Percentiles rank a stretch among this genome's conserved stretches.
These are phyloP conservation scores for Lecanicillium sp. DNA, from an alignment of 2,329 filamentous ascomycete species.

Conservation along the genomic window DNA sequence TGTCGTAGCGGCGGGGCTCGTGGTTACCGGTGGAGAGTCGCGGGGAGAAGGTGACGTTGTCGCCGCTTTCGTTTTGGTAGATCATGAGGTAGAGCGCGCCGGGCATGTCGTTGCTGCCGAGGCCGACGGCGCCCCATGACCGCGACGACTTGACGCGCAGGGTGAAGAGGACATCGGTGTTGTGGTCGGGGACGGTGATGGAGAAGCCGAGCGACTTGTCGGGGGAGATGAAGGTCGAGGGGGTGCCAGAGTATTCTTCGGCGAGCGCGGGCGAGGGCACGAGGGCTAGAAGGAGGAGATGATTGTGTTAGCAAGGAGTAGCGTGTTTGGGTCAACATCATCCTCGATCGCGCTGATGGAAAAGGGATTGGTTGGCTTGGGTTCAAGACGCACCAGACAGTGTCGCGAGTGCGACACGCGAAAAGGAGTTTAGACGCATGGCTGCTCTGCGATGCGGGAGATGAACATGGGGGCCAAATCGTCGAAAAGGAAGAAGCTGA, in stretches of 20 bases:
- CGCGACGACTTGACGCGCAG: constrained; percentile 36
- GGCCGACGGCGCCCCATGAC: constrained; percentile 48
- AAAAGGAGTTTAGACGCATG: constrained; percentile 10
- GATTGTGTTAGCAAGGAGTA: too few relatives aligned
- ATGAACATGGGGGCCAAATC: too few relatives aligned
- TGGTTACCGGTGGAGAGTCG: constrained; percentile 41
- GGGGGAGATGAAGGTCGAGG: constrained; percentile 36
- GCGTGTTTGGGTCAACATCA: too few relatives aligned
- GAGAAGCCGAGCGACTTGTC: constrained; percentile 39
- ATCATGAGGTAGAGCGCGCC: constrained; percentile 46
- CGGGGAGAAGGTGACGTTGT: constrained; percentile 49
- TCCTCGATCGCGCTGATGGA: background rate
- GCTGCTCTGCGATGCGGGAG: constrained; percentile 9
- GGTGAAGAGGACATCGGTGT: constrained; percentile 42
- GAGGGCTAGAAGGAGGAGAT: constrained; percentile 12
- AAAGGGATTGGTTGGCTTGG: background rate
- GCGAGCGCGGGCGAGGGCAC: constrained; percentile 15
- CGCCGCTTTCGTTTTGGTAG: constrained; percentile 38
- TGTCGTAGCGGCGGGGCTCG: constrained; percentile 41
- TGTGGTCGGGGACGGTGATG: constrained; percentile 39
- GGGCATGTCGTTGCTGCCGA: constrained; percentile 44
- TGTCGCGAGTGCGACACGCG: constrained; percentile 5
- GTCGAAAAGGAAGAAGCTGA: too few relatives aligned
- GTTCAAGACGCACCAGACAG: constrained; percentile 1
- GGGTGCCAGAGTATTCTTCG: constrained; percentile 20